Base-by-base conservation (phyloP, 164 flowering plant genomes). In the Liquidambar formosana region DNA sequence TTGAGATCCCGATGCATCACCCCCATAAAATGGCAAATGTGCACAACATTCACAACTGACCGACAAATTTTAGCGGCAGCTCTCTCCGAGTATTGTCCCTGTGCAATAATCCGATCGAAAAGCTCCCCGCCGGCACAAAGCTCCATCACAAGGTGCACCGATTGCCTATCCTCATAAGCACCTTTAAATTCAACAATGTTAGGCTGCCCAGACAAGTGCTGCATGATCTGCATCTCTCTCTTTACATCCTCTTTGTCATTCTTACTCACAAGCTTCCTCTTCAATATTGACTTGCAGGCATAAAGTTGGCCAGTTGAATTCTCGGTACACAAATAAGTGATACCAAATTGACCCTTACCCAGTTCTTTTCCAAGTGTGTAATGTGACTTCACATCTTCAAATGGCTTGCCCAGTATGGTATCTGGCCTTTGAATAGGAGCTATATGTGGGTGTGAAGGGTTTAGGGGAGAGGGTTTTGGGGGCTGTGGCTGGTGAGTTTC, bases 51-150 rank as follows among this genome's bases (percentile, higher is more conserved):
- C 62, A 85, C 92, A 59, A 90, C 81, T 18, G 79, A 77, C 73
- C 92, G 74, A 59, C 81, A 83, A 27, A 86, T 68, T 0, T 59
- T 63, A 3, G 91, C 88, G 9, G 95, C 95, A 15, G 85, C 92
- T 68, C 79, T 80, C 72, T 90, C 95, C 0, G 89, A 80, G 61
- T 90, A 90, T 68, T 86, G 83, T 52, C 95, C 95, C 57, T 79
- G 76, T 6, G 92, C 87, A 66, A 90, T 86, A 23, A 90, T 90
- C 78, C 86, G 63, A 73, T 90, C 95, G 69, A 90, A 90, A 15
- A 90, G 84, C 83, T 90, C 93, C 51, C 92, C 92, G 21, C 95
- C 95, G 15, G 85, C 86, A 69, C 95, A 89, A 66, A 89, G 85
- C 81, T 89, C 94, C 94, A 89, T 89, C 51, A 89, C 89, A 4